These are phyloP conservation scores for Solanum chilense DNA, from an alignment of 257 asterid species.

Conservation along the genomic window DNA sequence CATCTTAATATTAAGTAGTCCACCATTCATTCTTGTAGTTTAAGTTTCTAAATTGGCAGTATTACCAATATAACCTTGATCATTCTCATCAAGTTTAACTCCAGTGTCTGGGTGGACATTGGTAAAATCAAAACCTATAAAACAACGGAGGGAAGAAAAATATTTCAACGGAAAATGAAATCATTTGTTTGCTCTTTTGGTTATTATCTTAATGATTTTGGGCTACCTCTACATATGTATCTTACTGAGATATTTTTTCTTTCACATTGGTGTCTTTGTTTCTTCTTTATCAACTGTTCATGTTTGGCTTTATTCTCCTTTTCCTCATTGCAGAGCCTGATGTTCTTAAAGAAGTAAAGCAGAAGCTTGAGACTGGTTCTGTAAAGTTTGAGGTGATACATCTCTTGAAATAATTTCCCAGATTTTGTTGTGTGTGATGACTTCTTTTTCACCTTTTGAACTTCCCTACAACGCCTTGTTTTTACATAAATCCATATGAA, in stretches of 20 bases:
- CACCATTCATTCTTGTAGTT: background rate
- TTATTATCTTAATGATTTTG: background rate
- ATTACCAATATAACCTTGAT: background rate
- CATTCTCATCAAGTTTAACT: background rate
- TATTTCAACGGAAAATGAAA: background rate
- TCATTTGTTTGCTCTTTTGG: background rate
- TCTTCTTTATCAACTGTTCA: background rate
- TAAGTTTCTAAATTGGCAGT: background rate
- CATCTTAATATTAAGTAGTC: background rate
- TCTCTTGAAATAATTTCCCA: background rate
- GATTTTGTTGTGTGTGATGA: background rate
- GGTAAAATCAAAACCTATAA: background rate
- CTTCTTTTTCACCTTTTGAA: background rate
- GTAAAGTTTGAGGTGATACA: conserved; percentile 83
- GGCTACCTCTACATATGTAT: background rate
- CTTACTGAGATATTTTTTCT: background rate
- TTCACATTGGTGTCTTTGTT: background rate
- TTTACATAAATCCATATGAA: background rate
- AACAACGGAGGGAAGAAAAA: background rate
- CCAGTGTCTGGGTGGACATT: background rate
- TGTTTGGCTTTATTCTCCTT: background rate
- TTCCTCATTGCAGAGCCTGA: conserved; percentile 70
- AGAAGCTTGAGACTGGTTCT: conserved; percentile 80
- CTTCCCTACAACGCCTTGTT: background rate
- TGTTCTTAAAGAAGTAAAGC: conserved; percentile 87